These are phyloP conservation scores for Fusarium nisikadoi DNA, from an alignment of 2,329 filamentous ascomycete genomes.

Conservation along the genomic window DNA sequence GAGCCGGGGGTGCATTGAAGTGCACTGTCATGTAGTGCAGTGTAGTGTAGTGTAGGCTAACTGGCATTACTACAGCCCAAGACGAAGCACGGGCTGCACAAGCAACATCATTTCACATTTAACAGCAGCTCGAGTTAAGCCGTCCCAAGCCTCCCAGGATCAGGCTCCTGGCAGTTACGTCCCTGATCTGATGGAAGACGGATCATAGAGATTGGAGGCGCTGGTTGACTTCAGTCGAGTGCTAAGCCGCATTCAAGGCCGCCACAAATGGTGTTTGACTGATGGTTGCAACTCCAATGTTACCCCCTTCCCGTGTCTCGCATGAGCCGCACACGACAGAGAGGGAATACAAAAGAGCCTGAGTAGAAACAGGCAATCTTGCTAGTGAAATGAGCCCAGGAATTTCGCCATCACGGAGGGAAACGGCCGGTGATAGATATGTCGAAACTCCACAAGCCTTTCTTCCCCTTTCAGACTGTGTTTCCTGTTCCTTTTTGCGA, in stretches of 20 bases:
- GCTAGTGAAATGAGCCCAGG: constrained; percentile 5
- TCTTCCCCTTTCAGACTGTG: constrained; percentile 3
- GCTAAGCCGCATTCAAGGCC: constrained; percentile 22
- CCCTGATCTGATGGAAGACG: not conserved
- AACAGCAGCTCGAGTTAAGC: constrained; percentile 16
- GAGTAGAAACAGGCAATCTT: constrained; percentile 1
- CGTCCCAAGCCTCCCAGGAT: constrained; percentile 29
- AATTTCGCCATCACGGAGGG: constrained; percentile 3
- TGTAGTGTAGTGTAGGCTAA: not conserved
- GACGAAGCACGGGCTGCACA: not conserved
- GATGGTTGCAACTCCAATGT: constrained; percentile 29
- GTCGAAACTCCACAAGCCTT: constrained; percentile 8
- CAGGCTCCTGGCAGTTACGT: not conserved
- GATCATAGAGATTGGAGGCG: not conserved
- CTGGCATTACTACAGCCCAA: not conserved
- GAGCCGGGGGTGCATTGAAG: constrained; percentile 22
- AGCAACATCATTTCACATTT: not conserved
- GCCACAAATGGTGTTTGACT: constrained; percentile 21
- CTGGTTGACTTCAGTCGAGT: not conserved
- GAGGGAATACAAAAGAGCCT: not conserved
- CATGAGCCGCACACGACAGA: constrained; percentile 33
- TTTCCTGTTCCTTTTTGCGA: constrained; percentile 10
- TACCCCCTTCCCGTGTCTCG: constrained; percentile 29
- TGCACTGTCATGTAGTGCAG: not conserved
- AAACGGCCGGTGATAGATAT: not conserved